Evolutionary conservation across 805 yeast genomes (phyloP), one percentile per base, ranked within the genome.

Genomic region (Nematodospora valgi): DNA sequence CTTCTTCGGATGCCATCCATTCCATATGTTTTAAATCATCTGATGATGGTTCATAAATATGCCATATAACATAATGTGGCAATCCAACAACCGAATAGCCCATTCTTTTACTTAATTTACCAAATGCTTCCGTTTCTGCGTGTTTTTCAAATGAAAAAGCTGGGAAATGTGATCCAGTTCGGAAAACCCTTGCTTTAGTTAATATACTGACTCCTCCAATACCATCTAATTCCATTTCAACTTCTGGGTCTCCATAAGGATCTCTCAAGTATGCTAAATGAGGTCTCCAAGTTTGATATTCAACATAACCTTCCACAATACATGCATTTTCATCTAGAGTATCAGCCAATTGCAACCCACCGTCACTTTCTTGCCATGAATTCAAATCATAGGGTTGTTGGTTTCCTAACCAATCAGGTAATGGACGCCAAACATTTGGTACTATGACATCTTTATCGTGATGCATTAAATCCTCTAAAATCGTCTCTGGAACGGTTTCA

Each of bases 41-140:
- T 17, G 82, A 78, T 13, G 95, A 83, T 17, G 98, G 98, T 67
- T 91, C 98, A 61, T 91, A 91, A 45, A 86, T 82, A 59, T 88
- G 96, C 98, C 98, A 91, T 37, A 91, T 83, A 22, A 87, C 94
- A 57, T 91, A 91, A 62, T 91, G 96, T 9, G 96, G 95, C 48
- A 91, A 70, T 0, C 98, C 98, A 41, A 82, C 73, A 16, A 91
- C 97, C 16, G 80, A 70, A 56, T 75, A 86, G 4, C 91, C 89
- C 95, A 91, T 86, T 43, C 82, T 69, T 47, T 86, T 81, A 48
- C 86, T 78, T 70, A 91, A 71, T 54, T 86, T 88, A 29, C 95
- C 98, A 59, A 93, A 91, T 0, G 95, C 98, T 62, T 93, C 98
- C 2, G 98, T 91, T 57, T 91, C 98, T 3, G 98, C 98, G 57